Conservation (phyloP, 441 rosid species). For the Jatropha multifida region DNA sequence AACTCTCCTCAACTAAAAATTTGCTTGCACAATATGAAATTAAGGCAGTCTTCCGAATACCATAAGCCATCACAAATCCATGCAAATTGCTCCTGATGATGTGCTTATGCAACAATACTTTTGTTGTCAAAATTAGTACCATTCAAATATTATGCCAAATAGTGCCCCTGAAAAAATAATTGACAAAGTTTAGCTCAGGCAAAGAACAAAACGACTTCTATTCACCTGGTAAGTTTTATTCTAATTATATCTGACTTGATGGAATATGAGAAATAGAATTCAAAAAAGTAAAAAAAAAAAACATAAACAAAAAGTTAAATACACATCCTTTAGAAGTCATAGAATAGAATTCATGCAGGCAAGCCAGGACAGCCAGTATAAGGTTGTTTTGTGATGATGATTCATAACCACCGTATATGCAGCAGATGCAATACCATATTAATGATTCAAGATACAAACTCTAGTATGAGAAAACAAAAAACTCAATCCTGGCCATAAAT, state of each 20-base stretch:
- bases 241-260: too few species aligned
- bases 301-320: too few species aligned
- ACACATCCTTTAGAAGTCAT: too few species aligned
- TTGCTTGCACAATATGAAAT: conserved; percentile 7
- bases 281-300: too few species aligned
- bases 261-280: background rate
- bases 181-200: background rate
- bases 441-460: too few species aligned
- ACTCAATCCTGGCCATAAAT: too few species aligned
- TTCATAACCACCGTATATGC: too few species aligned
- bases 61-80: conserved; percentile 12
- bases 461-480: too few species aligned
- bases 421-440: too few species aligned
- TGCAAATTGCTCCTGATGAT: conserved; percentile 14
- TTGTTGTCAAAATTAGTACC: conserved; percentile 25
- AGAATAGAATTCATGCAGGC: too few species aligned
- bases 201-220: background rate
- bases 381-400: too few species aligned
- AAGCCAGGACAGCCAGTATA: too few species aligned
- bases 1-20: background rate
- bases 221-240: background rate
- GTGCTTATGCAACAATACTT: background rate
- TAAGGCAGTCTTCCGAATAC: conserved; percentile 16
- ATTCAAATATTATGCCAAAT: background rate
- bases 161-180: background rate